Evolutionary conservation across 2,329 filamentous ascomycete species (phyloP).

Genomic region (Fusarium annulatum): DNA sequence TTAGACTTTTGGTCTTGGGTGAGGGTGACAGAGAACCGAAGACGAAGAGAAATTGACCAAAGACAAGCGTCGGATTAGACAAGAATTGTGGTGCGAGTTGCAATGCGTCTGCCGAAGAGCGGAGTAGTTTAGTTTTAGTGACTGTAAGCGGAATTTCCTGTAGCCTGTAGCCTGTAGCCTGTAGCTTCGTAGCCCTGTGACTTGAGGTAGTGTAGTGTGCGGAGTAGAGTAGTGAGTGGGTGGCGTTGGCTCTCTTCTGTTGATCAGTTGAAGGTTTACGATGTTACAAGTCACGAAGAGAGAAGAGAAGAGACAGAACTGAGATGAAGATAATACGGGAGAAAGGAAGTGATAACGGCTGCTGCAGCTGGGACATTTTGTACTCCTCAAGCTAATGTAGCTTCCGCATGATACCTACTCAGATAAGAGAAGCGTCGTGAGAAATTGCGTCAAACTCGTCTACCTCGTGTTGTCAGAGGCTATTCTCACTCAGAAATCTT

Average conservation of each 20-base stretch:
- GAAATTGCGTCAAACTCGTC: background rate
- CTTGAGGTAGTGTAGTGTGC: background rate
- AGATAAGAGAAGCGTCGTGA: slow-evolving; percentile 2
- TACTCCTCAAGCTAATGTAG: background rate
- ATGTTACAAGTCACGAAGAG: background rate
- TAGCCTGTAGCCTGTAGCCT: slow-evolving; percentile 10
- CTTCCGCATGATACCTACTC: background rate
- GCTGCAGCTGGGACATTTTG: background rate
- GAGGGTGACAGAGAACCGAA: slow-evolving; percentile 24
- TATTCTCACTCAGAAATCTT: background rate
- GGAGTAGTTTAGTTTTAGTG: slow-evolving; percentile 25
- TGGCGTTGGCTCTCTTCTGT: slow-evolving; percentile 5
- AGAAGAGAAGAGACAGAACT: background rate
- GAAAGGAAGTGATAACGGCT: background rate
- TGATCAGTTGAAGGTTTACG: background rate
- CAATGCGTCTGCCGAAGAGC: slow-evolving; percentile 30
- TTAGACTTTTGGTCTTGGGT: background rate
- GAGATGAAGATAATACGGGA: background rate
- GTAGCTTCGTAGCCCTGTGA: background rate
- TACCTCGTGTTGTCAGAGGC: background rate
- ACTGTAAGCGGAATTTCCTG: slow-evolving; percentile 14
- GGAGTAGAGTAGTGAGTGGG: slow-evolving; percentile 7
- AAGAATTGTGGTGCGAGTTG: slow-evolving; percentile 30
- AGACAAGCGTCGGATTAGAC: slow-evolving; percentile 21
- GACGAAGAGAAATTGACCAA: slow-evolving; percentile 14